These are phyloP conservation scores for Camelina sativa DNA, from an alignment of 345 rosid species.

Conservation along the genomic window DNA sequence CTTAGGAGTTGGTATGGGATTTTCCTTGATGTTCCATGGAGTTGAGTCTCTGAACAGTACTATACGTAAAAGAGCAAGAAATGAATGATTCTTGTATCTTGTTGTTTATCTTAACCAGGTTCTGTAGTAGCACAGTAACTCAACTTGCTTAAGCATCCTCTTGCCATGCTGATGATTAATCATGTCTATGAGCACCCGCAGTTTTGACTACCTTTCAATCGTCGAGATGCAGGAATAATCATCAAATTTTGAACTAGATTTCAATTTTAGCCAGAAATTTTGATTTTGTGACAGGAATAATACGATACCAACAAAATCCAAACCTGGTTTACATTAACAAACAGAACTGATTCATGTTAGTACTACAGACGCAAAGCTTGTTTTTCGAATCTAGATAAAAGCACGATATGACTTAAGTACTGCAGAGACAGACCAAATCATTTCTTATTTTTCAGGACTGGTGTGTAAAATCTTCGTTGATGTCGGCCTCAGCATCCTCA, in stretches of 20 bases:
- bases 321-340: neutral
- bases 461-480: conserved; percentile 20
- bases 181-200: neutral
- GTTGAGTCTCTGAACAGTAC: neutral
- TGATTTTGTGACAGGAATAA: neutral
- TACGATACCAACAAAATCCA: conserved; percentile 1
- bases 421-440: neutral
- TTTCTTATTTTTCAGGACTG: neutral
- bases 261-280: neutral
- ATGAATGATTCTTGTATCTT: neutral
- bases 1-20: neutral
- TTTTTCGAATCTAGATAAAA: neutral
- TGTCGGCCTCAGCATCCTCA: conserved; percentile 38
- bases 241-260: neutral
- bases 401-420: neutral
- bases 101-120: too few species aligned
- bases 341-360: conserved; percentile 4
- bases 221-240: too few species aligned
- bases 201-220: neutral
- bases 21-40: neutral
- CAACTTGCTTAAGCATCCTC: too few species aligned
- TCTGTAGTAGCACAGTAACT: too few species aligned
- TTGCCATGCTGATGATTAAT: too few species aligned
- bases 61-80: neutral
- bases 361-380: conserved; percentile 10